A percentile compares a stretch with the other conserved stretches of the same genome.
These are phyloP conservation scores for Nicotiana attenuata DNA, from an alignment of 257 asterid species.

Conservation along the genomic window DNA sequence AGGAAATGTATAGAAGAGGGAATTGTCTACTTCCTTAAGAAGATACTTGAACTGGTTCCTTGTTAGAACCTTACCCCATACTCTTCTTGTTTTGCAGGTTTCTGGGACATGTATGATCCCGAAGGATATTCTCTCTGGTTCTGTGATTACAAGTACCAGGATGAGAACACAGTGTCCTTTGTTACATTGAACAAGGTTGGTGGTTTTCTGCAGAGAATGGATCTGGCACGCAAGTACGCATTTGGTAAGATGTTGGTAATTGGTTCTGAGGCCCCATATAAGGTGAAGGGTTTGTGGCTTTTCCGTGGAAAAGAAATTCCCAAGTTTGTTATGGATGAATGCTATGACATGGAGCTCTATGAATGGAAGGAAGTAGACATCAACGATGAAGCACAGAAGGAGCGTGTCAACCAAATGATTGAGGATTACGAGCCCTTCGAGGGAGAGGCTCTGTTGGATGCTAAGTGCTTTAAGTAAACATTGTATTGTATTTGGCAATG, in stretches of 20 bases:
- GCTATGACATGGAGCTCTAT: constrained; percentile 88
- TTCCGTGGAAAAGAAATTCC: constrained; percentile 85
- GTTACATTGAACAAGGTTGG: constrained; percentile 91
- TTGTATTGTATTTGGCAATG: not conserved
- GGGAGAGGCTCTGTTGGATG: constrained; percentile 79
- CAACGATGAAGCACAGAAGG: constrained; percentile 80
- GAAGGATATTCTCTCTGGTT: constrained; percentile 99
- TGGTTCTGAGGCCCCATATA: constrained; percentile 71
- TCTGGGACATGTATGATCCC: constrained; percentile 97
- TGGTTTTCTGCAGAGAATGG: constrained; percentile 94
- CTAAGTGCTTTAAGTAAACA: constrained; percentile 83
- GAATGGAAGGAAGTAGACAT: constrained; percentile 82
- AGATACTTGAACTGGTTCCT: not conserved
- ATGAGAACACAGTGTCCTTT: constrained; percentile 78
- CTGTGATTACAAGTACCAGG: constrained; percentile 90
- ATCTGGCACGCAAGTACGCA: constrained; percentile 91
- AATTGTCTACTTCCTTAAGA: not conserved
- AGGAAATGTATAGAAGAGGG: too few relatives aligned
- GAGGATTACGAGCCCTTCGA: constrained; percentile 91
- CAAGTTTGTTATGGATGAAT: constrained; percentile 68
- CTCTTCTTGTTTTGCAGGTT: constrained; percentile 43
- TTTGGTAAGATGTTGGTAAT: constrained; percentile 91
- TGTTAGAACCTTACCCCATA: not conserved
- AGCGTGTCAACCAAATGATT: constrained; percentile 83
- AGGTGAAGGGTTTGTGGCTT: constrained; percentile 95